phyloP scores from a whole-genome alignment of 2,329 filamentous ascomycete genomes.

The Talaromyces pinophilus region DNA sequence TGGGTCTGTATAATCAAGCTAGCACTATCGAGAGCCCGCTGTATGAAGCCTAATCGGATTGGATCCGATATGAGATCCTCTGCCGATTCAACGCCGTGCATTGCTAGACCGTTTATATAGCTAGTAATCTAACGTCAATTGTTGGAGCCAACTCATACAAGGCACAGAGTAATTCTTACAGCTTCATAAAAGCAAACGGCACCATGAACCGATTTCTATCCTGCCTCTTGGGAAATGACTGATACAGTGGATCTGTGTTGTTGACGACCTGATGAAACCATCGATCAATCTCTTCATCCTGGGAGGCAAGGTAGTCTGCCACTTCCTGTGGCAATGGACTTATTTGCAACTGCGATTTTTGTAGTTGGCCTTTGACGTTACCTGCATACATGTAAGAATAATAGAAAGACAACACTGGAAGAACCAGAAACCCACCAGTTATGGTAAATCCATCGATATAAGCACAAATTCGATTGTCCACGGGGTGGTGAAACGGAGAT shows the following conservation, averaged over 20 bases:
- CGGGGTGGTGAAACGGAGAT: not conserved
- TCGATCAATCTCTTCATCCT: constrained; percentile 9
- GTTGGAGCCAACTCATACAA: not conserved
- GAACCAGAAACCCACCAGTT: not conserved
- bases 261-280: constrained; percentile 8
- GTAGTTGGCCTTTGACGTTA: constrained; percentile 7
- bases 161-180: not conserved
- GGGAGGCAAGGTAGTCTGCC: not conserved
- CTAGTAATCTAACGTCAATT: not conserved
- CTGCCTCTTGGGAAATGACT: constrained; percentile 7
- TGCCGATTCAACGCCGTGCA: not conserved
- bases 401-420: not conserved
- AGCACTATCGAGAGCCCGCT: constrained; percentile 7
- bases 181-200: constrained; percentile 13
- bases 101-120: constrained; percentile 5
- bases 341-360: not conserved
- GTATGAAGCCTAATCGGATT: not conserved
- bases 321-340: not conserved
- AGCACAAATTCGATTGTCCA: constrained; percentile 7
- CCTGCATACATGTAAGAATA: not conserved
- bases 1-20: constrained; percentile 12
- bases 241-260: constrained; percentile 6
- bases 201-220: constrained; percentile 6
- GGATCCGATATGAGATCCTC: constrained; percentile 7
- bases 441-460: constrained; percentile 4